A percentile compares a stretch with the other conserved stretches of the same genome.
Conservation (phyloP, 805 yeast species). For the Kazachstania kunashirensis region DNA sequence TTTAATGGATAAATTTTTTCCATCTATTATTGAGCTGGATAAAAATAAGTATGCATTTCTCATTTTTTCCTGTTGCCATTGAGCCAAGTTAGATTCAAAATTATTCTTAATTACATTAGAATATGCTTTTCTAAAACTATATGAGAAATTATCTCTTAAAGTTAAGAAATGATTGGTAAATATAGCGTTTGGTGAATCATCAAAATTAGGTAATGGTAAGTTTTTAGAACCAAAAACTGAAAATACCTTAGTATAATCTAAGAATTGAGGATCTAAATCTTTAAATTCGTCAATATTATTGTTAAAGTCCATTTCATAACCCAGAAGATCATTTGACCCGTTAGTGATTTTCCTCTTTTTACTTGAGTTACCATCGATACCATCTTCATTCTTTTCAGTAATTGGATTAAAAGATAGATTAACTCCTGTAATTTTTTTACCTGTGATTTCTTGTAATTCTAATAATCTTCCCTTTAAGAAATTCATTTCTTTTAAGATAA, state of each 20-base stretch:
- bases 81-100: conserved; percentile 8
- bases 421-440: conserved; percentile 14
- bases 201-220: conserved; percentile 7
- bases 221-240: conserved; percentile 9
- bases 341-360: conserved; percentile 1
- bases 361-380: conserved; percentile 1
- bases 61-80: conserved; percentile 10
- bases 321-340: background rate
- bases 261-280: conserved; percentile 24
- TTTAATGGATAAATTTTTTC: conserved; percentile 2
- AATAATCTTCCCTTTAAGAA: conserved; percentile 21
- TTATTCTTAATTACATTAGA: conserved; percentile 8
- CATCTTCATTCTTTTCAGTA: conserved; percentile 2
- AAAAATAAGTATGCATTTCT: background rate
- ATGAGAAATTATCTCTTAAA: conserved; percentile 19
- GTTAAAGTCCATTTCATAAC: background rate
- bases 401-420: conserved; percentile 10
- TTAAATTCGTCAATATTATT: conserved; percentile 16
- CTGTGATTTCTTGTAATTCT: conserved; percentile 26
- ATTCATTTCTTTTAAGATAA: conserved; percentile 20
- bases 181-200: conserved; percentile 19
- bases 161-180: conserved; percentile 17
- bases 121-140: conserved; percentile 13
- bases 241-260: conserved; percentile 18
- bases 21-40: background rate